Evolutionary conservation across 169 alveolate genomes (phyloP).

Genomic region (Cryptosporidium sp.): DNA sequence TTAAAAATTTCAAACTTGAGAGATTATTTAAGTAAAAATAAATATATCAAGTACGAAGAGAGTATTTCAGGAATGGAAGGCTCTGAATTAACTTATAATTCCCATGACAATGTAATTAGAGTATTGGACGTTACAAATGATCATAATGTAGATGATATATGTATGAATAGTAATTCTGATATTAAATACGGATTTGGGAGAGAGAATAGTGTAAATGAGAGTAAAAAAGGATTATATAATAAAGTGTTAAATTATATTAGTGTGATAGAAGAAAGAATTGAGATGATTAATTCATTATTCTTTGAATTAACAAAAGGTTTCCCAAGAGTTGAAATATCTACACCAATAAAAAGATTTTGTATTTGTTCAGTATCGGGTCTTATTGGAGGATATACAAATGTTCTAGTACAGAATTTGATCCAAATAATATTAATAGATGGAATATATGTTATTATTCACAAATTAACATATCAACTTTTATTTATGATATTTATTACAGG

Average conservation of each 20-base stretch:
- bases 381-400: conserved; percentile 64
- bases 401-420: conserved; percentile 54
- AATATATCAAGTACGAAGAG: conserved; percentile 2
- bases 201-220: background rate
- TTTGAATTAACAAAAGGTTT: conserved; percentile 10
- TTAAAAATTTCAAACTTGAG: conserved; percentile 38
- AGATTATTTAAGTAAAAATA: background rate
- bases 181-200: background rate
- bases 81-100: background rate
- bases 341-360: conserved; percentile 60
- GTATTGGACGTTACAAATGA: background rate
- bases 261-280: conserved; percentile 7
- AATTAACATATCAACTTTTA: conserved; percentile 24
- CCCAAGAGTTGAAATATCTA: conserved; percentile 48
- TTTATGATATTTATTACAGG: conserved; percentile 28
- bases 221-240: background rate
- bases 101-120: background rate
- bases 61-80: background rate
- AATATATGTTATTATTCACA: background rate
- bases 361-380: conserved; percentile 55
- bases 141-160: background rate
- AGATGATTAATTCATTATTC: background rate
- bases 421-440: conserved; percentile 14
- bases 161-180: background rate
- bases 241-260: background rate